Base-by-base conservation (phyloP, 2,329 filamentous ascomycete species). In the Rhynchosporium secalis region DNA sequence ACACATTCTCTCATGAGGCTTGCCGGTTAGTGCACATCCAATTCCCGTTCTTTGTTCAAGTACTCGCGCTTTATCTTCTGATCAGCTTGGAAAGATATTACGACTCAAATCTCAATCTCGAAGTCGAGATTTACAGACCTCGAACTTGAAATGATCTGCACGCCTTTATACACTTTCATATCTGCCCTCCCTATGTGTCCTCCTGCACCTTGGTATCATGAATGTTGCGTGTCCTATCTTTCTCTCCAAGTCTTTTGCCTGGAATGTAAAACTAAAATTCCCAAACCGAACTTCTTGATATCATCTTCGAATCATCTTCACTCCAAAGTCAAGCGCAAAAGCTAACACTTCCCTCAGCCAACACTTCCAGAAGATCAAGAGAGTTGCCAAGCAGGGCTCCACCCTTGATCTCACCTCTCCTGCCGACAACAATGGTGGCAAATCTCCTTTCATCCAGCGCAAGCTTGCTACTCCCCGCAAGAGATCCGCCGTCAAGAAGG, bases 351-450 rank as follows among this genome's bases (percentile, higher is more conserved):
- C 40, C 13, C 15, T 41, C 49, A 73, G 72, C 10, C 72, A 73
- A 58, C 72, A 72, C 51, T 73, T 69, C 59, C 72, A 73, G 52
- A 73, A 73, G 56, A 65, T 73, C 52, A 66, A 68, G 38, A 61
- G 66, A 56, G 47, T 62, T 45, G 38, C 51, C 13, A 48, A 33
- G 13, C 28, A 31, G 12, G 36, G 55, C 36, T 43, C 60, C 13
- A 36, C 28, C 12, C 10, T 52, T 56, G 28, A 20, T 43, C 40
- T 51, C 48, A 10, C 36, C 52, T 33, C 28, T 31, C 6, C 28
- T 31, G 10, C 28, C 41, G 47, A 56, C 10, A 46, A 26, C 31
- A 59, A 60, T 49, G 8, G 20, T 13, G n/a, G 28, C 51, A n/a
- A 38, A 36, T 33, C 48, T 9, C 29, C 47, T 9, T 38, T 41